phyloP scores from a whole-genome alignment of 106 monocot genomes.

The Agapanthus africanus region DNA sequence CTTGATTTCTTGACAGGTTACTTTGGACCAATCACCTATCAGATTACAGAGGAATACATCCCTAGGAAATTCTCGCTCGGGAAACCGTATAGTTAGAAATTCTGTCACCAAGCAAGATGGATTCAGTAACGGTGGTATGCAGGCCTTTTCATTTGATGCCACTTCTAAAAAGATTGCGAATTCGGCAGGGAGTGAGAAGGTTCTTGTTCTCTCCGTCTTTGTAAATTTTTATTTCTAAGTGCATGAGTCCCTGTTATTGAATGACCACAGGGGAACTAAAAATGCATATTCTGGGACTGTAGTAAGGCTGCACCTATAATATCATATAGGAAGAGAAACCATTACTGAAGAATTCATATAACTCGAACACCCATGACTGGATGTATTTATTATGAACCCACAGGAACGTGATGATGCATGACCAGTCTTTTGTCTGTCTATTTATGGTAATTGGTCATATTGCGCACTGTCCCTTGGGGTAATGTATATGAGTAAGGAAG shows the following conservation, averaged over 20 bases:
- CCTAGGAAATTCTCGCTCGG: constrained; percentile 26
- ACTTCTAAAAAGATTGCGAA: constrained; percentile 16
- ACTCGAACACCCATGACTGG: background rate
- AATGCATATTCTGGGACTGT: background rate
- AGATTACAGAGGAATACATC: constrained; percentile 17
- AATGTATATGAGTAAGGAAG: background rate
- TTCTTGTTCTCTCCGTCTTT: constrained; percentile 12
- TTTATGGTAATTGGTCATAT: background rate
- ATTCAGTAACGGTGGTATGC: constrained; percentile 27
- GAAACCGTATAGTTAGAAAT: constrained; percentile 27
- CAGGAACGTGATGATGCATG: background rate
- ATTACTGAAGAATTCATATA: background rate
- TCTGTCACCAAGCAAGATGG: constrained; percentile 29
- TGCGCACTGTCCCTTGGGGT: background rate
- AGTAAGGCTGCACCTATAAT: background rate
- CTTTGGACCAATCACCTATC: constrained; percentile 17
- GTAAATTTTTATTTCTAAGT: background rate
- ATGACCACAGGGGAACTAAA: background rate
- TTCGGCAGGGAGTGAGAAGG: constrained; percentile 27
- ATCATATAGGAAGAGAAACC: background rate
- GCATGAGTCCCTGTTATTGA: background rate
- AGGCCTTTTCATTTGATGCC: constrained; percentile 10
- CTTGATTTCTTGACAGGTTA: constrained; percentile 22
- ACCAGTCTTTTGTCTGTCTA: background rate
- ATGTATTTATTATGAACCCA: background rate